Base-by-base conservation (phyloP, 2,329 filamentous ascomycete genomes). In the Lomentospora prolificans region DNA sequence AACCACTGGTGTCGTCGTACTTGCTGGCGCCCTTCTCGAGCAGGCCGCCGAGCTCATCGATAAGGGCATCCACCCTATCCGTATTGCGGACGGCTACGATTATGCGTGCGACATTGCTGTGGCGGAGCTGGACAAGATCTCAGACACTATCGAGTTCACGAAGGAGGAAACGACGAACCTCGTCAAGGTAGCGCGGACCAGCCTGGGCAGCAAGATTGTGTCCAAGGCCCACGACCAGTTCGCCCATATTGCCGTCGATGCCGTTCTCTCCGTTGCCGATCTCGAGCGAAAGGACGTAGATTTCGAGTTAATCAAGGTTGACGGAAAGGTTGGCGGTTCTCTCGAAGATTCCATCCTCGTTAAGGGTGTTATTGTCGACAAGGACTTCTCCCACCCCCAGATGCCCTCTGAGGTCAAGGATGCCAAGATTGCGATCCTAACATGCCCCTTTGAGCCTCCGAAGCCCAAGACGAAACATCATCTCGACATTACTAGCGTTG, bases 381-480 rank as follows among this genome's bases (percentile, higher is more conserved):
- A 99, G 78, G 95, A 99, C 75, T 99, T 99, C 72, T 97, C 94
- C 33, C 94, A 99, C 72, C 94, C 94, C 10, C 94, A 99, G 75
- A 99, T 99, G 94, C 94, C 94, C 9, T 89, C 87, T 53, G 90
- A 96, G 73, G 92, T 99, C 61, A 82, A 79, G 64, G 90, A 99
- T 72, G 95, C 94, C 67, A 97, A 96, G 78, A 85, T 99, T 67
- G 94, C 94, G 63, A 99, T 99, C 66, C 77, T 99, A 58, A 99
- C 94, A 53, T 99, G 94, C 71, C 90, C 94, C 3, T 99, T 99
- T 69, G 94, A 99, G 76, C 94, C 94, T 30, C 94, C 94, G 53
- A 99, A 99, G 81, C 94, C 94, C 63, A 99, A 99, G 83, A 99
- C 94, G 51, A 99, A 99, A 82, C 94, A 99, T 75, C 95, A 96